These are phyloP conservation scores for Globisporangium alternatum DNA, from an alignment of 352 stramenopile species.

Conservation along the genomic window DNA sequence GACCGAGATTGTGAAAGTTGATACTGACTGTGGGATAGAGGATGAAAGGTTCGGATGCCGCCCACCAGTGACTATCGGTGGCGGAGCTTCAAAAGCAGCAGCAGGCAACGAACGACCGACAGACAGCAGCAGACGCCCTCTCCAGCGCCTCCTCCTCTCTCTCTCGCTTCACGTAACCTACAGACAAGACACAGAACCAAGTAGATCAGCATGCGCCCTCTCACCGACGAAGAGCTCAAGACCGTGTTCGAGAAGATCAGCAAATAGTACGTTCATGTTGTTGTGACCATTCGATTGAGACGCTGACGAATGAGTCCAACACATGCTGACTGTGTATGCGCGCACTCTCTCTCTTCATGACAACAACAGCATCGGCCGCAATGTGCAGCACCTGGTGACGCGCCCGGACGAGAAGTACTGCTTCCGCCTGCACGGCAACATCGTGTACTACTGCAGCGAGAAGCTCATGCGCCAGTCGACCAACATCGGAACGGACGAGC, in stretches of 20 bases:
- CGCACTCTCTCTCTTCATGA: not conserved
- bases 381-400: conserved; percentile 97
- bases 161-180: not conserved
- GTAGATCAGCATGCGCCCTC: conserved; percentile 89
- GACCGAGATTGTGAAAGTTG: not conserved
- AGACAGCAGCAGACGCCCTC: conserved; percentile 8
- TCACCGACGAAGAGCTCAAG: conserved; percentile 98
- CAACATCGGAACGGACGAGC: conserved; percentile 93
- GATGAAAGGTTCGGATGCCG: conserved; percentile 7
- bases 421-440: conserved; percentile 97
- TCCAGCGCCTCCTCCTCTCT: not conserved
- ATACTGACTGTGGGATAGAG: conserved; percentile 5
- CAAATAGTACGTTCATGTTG: conserved; percentile 86
- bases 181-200: conserved; percentile 1
- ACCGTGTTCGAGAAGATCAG: conserved; percentile 98
- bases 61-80: conserved; percentile 13
- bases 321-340: not conserved
- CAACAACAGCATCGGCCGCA: conserved; percentile 88
- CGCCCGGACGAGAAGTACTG: conserved; percentile 96
- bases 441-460: conserved; percentile 97
- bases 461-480: conserved; percentile 96
- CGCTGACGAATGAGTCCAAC: not conserved
- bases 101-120: conserved; percentile 2
- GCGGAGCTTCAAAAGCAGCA: conserved; percentile 15
- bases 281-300: not conserved